Percentiles rank a stretch among this genome's conserved stretches.
phyloP scores from a whole-genome alignment of 352 stramenopile genomes.

The Phytophthora pluvialis region DNA sequence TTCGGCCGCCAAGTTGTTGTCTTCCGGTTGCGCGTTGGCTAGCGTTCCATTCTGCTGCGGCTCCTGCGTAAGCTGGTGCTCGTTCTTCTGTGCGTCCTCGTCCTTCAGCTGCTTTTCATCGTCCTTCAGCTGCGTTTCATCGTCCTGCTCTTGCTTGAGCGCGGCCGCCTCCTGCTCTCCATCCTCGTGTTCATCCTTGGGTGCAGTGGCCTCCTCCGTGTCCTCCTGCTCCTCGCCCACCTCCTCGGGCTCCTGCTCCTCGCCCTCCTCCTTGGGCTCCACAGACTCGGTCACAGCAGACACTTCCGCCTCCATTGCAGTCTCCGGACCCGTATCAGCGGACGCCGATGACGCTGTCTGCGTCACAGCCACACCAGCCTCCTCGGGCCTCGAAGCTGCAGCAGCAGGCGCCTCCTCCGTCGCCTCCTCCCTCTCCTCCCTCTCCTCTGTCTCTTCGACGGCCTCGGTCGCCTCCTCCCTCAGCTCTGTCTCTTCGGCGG shows the following conservation, averaged over 20 bases:
- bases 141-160: not conserved
- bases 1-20: not conserved
- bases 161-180: too few species aligned
- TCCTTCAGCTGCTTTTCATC: slow-evolving; percentile 8
- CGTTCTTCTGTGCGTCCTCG: slow-evolving; percentile 8
- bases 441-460: not conserved
- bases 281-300: not conserved
- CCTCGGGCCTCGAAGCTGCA: not conserved
- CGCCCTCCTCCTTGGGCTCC: slow-evolving; percentile 4
- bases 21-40: not conserved
- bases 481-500: not conserved
- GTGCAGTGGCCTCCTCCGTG: not conserved
- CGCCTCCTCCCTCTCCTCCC: not conserved
- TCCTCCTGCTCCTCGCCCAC: not conserved
- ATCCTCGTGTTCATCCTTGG: not conserved
- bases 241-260: not conserved
- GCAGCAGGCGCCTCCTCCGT: not conserved
- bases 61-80: slow-evolving; percentile 1
- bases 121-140: slow-evolving; percentile 5
- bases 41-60: not conserved
- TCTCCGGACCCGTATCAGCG: slow-evolving; percentile 9
- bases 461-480: not conserved
- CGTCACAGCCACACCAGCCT: not conserved
- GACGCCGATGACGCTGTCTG: slow-evolving; percentile 7
- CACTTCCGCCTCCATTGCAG: slow-evolving; percentile 1